These are phyloP conservation scores for Mentha longifolia DNA, from an alignment of 257 asterid species.

Conservation along the genomic window DNA sequence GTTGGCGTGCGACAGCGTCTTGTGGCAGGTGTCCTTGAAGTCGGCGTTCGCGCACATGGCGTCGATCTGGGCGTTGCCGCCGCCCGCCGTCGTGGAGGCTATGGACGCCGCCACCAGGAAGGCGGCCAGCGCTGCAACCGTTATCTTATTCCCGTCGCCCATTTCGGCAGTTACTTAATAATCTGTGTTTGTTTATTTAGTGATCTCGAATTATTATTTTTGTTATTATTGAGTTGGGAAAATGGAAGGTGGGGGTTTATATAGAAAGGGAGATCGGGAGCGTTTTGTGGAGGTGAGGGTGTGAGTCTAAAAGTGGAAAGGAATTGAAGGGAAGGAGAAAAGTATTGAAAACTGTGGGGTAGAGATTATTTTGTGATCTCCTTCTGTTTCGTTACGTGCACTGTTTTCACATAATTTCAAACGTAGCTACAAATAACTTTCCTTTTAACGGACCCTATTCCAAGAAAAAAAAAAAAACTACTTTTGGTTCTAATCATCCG, in stretches of 20 bases:
- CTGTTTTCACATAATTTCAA: not conserved
- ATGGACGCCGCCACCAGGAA: conserved; percentile 60
- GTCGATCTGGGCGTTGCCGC: conserved; percentile 9
- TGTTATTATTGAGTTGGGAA: too few species aligned
- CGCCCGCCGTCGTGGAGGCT: conserved; percentile 40
- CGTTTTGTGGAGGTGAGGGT: not conserved
- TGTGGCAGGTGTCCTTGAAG: conserved; percentile 57
- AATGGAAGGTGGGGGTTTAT: not conserved
- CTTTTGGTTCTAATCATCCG: too few species aligned
- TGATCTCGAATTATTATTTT: too few species aligned
- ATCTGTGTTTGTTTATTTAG: not conserved
- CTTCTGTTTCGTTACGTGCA: not conserved
- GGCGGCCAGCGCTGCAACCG: conserved; percentile 47
- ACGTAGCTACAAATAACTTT: too few species aligned
- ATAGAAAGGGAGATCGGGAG: not conserved
- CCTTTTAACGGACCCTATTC: too few species aligned
- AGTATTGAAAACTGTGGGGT: not conserved
- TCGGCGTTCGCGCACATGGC: conserved; percentile 60
- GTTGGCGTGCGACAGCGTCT: conserved; percentile 49
- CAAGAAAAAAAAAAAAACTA: too few species aligned
- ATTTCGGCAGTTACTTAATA: conserved; percentile 26
- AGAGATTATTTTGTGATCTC: not conserved
- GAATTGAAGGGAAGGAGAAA: not conserved
- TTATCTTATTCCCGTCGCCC: conserved; percentile 47
- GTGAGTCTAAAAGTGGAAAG: not conserved